Percentiles rank a stretch among this genome's conserved stretches.
phyloP scores from a whole-genome alignment of 2,329 filamentous ascomycete genomes.

The Phaeosphaeriaceae sp. region DNA sequence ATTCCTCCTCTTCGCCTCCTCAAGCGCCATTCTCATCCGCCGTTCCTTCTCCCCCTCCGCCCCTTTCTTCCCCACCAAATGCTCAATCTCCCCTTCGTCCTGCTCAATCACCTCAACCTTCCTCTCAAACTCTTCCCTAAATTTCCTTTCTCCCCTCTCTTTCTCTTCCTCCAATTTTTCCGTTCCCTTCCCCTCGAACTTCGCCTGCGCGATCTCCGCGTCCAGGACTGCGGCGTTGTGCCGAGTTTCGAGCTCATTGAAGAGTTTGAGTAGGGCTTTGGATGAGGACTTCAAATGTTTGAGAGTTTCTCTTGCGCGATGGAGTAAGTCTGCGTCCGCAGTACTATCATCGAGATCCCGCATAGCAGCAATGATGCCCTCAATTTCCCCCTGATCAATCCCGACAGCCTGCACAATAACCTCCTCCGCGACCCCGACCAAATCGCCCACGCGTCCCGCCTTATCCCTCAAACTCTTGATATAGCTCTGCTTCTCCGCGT shows the following conservation, averaged over 20 bases:
- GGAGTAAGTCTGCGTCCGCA: constrained; percentile 22
- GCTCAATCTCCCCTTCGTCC: constrained; percentile 40
- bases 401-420: constrained; percentile 59
- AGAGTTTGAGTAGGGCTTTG: constrained; percentile 51
- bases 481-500: constrained; percentile 60
- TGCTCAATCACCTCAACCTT: constrained; percentile 51
- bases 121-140: constrained; percentile 45
- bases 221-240: constrained; percentile 62
- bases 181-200: constrained; percentile 54
- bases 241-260: constrained; percentile 57
- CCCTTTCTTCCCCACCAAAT: constrained; percentile 37
- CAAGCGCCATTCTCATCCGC: constrained; percentile 59
- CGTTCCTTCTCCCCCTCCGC: constrained; percentile 55
- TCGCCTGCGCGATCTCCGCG: constrained; percentile 62
- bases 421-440: constrained; percentile 61
- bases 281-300: constrained; percentile 47
- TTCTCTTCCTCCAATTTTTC: constrained; percentile 48
- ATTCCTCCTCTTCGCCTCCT: constrained; percentile 64
- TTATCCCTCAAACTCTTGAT: constrained; percentile 59
- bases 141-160: constrained; percentile 37
- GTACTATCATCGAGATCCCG: constrained; percentile 48
- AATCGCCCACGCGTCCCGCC: constrained; percentile 57
- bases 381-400: constrained; percentile 60
- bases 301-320: constrained; percentile 38
- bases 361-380: constrained; percentile 56